Conservation (phyloP, 495 filamentous ascomycete species). For the Talaromyces wortmannii region DNA sequence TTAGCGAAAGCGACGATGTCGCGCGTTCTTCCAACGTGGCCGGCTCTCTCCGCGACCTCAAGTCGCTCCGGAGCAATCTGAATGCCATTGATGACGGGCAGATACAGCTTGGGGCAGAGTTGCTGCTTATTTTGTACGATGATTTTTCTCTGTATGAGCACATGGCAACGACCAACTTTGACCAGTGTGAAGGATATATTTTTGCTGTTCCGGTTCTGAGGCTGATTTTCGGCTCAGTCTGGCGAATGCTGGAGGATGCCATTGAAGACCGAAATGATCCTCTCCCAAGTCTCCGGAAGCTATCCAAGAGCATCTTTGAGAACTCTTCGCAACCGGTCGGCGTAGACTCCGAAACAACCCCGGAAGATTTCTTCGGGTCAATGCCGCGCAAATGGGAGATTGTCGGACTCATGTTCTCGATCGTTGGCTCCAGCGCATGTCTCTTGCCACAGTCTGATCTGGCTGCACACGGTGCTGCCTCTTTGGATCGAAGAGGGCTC, state of each 20-base stretch:
- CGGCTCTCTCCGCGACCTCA: constrained; percentile 1
- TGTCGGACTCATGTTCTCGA: constrained; percentile 15
- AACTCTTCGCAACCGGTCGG: constrained; percentile 10
- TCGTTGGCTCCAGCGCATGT: constrained; percentile 12
- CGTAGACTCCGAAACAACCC: constrained; percentile 10
- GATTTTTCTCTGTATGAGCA: constrained; percentile 16
- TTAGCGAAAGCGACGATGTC: constrained; percentile 10
- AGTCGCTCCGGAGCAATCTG: neutral
- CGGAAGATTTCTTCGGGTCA: constrained; percentile 10
- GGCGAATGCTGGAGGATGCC: constrained; percentile 9
- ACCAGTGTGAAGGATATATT: constrained; percentile 13
- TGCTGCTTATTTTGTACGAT: constrained; percentile 11
- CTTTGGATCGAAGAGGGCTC: constrained; percentile 7
- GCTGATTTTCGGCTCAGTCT: constrained; percentile 9
- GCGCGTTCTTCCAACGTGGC: neutral
- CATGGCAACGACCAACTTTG: constrained; percentile 12
- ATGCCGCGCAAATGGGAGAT: constrained; percentile 17
- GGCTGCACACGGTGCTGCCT: constrained; percentile 2
- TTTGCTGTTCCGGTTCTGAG: constrained; percentile 10
- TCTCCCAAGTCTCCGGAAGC: constrained; percentile 1
- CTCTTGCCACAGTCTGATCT: constrained; percentile 6
- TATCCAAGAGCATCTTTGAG: constrained; percentile 16
- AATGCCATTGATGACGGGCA: constrained; percentile 8
- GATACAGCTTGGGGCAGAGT: constrained; percentile 16
- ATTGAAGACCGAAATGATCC: constrained; percentile 6